Evolutionary conservation across 169 alveolate genomes (phyloP).

Genomic region (Miamiensis avidus): DNA sequence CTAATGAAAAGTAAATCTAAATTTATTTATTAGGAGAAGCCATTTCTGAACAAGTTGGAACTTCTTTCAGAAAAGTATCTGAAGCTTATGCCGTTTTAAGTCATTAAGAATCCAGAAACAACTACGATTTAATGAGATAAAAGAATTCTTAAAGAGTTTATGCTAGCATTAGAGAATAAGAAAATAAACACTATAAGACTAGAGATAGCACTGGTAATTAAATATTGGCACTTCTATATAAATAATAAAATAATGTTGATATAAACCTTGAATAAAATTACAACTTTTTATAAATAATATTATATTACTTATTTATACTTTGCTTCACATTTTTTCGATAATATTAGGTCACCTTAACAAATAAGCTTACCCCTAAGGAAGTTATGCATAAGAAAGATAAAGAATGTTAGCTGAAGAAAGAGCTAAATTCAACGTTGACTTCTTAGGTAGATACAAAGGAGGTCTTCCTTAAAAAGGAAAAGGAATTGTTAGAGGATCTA

Average conservation of each 20-base stretch:
- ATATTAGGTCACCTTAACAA: not conserved
- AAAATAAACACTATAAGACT: conserved; percentile 10
- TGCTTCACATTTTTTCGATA: too few relatives aligned
- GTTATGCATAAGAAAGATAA: conserved; percentile 46
- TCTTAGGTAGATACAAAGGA: conserved; percentile 60
- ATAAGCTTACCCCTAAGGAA: conserved; percentile 21
- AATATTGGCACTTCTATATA: not conserved
- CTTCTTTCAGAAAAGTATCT: conserved; percentile 44
- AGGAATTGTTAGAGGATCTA: conserved; percentile 34
- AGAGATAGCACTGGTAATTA: conserved; percentile 30
- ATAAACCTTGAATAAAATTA: too few relatives aligned
- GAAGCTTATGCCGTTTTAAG: conserved; percentile 62
- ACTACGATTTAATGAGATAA: conserved; percentile 46
- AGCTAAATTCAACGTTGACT: conserved; percentile 53
- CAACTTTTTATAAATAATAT: too few relatives aligned
- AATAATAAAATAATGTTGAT: too few relatives aligned
- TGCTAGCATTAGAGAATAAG: conserved; percentile 12
- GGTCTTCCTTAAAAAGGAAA: conserved; percentile 56
- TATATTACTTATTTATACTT: not conserved
- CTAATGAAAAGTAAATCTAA: not conserved
- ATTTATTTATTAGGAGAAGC: not conserved
- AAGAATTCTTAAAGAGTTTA: conserved; percentile 19
- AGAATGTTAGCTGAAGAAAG: conserved; percentile 34
- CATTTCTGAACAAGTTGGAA: not conserved
- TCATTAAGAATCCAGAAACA: conserved; percentile 43